Evolutionary conservation across 225 moss, liverwort and hornwort genomes (phyloP), one percentile per base, ranked within the genome.

Genomic region (Physcomitrium patens): DNA sequence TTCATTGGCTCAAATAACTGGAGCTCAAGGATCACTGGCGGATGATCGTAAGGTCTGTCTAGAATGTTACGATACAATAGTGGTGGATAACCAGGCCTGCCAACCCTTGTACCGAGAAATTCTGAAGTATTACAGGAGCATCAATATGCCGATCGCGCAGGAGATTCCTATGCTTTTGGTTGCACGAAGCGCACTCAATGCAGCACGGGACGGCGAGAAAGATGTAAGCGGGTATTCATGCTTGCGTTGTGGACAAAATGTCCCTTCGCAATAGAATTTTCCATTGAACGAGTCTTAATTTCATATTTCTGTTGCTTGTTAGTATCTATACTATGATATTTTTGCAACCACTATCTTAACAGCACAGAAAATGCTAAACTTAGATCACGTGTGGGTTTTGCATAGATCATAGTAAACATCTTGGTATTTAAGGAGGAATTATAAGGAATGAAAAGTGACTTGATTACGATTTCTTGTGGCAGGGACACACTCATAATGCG

Each of bases 161-260:
- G 82, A 87, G 44, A 89, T 91, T 60, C 89, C 91, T 44, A 82
- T 93, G 73, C 80, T 79, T 53, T 71, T 93, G 52, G 91, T 91
- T 59, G 84, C 87, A 80, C 80, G 80, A 49, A 79, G 80, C 43
- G 89, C 89, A 50, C 85, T 93, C 9, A 87, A 91, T 72, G 89
- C 82, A 42, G 89, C 93, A 11, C 80, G 86, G 10, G 89, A 89
- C 69, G 87, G 84, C 45, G 91, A 89, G 82, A 87, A 83, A 84
- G 87, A 93, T 74, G 93, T 93, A 84, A 89, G 81, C 46, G 5
- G 51, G 51, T 57, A 43, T 23, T 0, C 41, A 16, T 71, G 17
- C 56, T 47, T 53, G 12, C 20, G 11, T 16, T 12, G 0, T 58
- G 12, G 37, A 48, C 17, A 14, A 23, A 22, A 52, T 24, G 17